A percentile compares a stretch with the other conserved stretches of the same genome.
These are phyloP conservation scores for Taxillus chinensis DNA, from an alignment of 164 flowering plant species.

Conservation along the genomic window DNA sequence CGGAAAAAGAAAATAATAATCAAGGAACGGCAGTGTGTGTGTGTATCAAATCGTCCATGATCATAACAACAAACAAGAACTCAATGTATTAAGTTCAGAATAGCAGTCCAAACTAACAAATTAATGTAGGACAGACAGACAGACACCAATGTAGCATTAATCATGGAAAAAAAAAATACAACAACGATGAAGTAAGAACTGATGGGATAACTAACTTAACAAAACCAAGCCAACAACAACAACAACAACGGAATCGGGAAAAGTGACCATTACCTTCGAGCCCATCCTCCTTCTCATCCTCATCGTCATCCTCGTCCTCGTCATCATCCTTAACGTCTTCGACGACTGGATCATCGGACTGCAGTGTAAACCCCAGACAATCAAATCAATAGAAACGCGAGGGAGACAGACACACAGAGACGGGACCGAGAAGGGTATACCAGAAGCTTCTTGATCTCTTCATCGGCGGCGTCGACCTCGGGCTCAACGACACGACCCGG, in stretches of 20 bases:
- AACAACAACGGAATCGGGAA: neutral
- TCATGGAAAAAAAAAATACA: too few species aligned
- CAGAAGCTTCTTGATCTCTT: constrained; percentile 15
- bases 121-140: too few species aligned
- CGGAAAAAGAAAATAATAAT: too few species aligned
- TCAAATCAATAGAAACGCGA: neutral
- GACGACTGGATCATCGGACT: constrained; percentile 35
- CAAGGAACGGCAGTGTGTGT: too few species aligned
- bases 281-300: constrained; percentile 54
- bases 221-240: neutral
- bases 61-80: too few species aligned
- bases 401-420: neutral
- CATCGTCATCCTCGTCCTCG: constrained; percentile 57
- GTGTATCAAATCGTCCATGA: too few species aligned
- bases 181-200: too few species aligned
- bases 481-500: constrained; percentile 20
- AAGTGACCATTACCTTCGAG: constrained; percentile 22
- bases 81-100: too few species aligned
- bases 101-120: too few species aligned
- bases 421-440: neutral
- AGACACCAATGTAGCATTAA: too few species aligned
- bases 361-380: neutral
- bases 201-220: too few species aligned
- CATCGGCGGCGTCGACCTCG: constrained; percentile 9
- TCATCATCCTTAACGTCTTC: constrained; percentile 49